These are phyloP conservation scores for Eruca vesicaria DNA, from an alignment of 441 rosid genomes.

Conservation along the genomic window DNA sequence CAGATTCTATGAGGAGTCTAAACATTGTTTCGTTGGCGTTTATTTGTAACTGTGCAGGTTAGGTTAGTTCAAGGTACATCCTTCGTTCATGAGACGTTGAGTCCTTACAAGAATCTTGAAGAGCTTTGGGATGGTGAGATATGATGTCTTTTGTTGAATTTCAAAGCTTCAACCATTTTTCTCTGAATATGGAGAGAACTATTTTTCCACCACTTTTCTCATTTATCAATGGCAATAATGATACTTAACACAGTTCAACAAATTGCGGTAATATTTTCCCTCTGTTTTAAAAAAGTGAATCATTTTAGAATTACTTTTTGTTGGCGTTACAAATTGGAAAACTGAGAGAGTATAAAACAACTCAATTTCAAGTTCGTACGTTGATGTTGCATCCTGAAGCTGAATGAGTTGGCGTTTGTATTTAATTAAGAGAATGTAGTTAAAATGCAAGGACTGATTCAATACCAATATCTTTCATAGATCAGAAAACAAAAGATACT, in stretches of 20 bases:
- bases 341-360: too few relatives aligned
- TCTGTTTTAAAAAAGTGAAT: too few relatives aligned
- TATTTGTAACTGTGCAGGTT: slow-evolving; percentile 36
- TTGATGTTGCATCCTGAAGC: background rate
- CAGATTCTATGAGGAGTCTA: background rate
- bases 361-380: background rate
- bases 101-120: slow-evolving; percentile 45
- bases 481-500: background rate
- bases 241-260: background rate
- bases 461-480: background rate
- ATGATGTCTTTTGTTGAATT: background rate
- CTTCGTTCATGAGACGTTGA: slow-evolving; percentile 44
- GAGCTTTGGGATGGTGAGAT: slow-evolving; percentile 73
- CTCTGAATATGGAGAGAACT: background rate
- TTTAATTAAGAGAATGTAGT: background rate
- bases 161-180: background rate
- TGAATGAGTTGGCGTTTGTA: background rate
- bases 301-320: too few relatives aligned
- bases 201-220: background rate
- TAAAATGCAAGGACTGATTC: background rate
- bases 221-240: background rate
- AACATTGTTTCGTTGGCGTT: background rate
- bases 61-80: slow-evolving; percentile 39
- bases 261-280: too few relatives aligned
- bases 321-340: too few relatives aligned